Evolutionary conservation across 1,139 yeast species (phyloP).

Genomic region (Hyphopichia buzzinii): DNA sequence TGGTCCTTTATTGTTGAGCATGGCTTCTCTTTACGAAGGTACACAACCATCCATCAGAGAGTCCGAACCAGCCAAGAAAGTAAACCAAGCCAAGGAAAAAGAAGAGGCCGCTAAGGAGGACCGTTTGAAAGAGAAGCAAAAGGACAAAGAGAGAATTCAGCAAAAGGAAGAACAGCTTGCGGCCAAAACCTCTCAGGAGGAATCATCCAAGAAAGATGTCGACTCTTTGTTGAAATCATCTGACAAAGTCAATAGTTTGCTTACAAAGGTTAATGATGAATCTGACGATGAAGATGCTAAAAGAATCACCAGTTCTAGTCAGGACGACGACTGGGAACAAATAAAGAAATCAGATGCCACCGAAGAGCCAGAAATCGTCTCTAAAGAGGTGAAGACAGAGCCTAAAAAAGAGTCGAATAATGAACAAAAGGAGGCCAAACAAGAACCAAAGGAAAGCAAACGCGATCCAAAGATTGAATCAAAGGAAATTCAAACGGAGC

Average conservation of each 20-base stretch:
- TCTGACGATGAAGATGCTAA: constrained; percentile 40
- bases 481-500: constrained; percentile 7
- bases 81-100: constrained; percentile 26
- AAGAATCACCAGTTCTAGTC: constrained; percentile 17
- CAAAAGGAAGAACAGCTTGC: constrained; percentile 11
- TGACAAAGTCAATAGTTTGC: constrained; percentile 34
- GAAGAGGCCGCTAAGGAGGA: constrained; percentile 12
- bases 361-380: constrained; percentile 3
- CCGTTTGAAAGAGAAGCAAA: constrained; percentile 19
- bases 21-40: constrained; percentile 80
- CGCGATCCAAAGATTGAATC: constrained; percentile 5
- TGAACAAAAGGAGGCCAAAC: constrained; percentile 11
- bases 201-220: constrained; percentile 21
- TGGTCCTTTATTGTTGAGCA: constrained; percentile 77
- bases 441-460: constrained; percentile 11
- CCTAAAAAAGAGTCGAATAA: constrained; percentile 11
- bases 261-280: constrained; percentile 38
- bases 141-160: constrained; percentile 15
- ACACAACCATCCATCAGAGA: constrained; percentile 45
- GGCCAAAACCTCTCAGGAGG: constrained; percentile 9
- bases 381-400: constrained; percentile 9
- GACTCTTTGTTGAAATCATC: constrained; percentile 44
- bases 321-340: constrained; percentile 45
- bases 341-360: constrained; percentile 22
- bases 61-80: constrained; percentile 30